A percentile compares a stretch with the other conserved stretches of the same genome.
phyloP scores from a whole-genome alignment of 1,284 basidiomycete species.

The Trichosporon coremiiforme region DNA sequence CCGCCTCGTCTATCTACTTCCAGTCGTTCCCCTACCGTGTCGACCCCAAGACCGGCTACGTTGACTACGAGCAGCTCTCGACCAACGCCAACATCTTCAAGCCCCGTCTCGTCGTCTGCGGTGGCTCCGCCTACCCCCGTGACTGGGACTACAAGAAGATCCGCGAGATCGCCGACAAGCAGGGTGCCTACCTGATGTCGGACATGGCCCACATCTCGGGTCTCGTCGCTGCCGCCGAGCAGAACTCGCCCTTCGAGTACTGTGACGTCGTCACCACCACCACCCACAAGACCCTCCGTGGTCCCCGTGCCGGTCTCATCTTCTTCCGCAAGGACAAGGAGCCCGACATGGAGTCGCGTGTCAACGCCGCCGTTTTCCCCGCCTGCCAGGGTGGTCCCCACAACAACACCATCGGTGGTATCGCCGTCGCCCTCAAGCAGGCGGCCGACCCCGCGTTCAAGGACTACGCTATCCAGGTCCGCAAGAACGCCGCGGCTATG shows the following conservation, averaged over 20 bases:
- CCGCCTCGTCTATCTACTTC: slow-evolving; percentile 99
- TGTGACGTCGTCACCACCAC: slow-evolving; percentile 98
- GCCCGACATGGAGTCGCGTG: slow-evolving; percentile 83
- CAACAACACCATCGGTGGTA: slow-evolving; percentile 97
- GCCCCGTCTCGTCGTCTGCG: slow-evolving; percentile 93
- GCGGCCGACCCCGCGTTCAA: slow-evolving; percentile 88
- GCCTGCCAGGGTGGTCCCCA: slow-evolving; percentile 99
- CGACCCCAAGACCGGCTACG: slow-evolving; percentile 77
- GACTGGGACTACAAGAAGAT: slow-evolving; percentile 94
- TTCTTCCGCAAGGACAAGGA: slow-evolving; percentile 97
- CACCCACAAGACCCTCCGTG: slow-evolving; percentile 98
- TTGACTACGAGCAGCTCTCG: slow-evolving; percentile 84
- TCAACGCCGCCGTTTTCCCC: slow-evolving; percentile 99
- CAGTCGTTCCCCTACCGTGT: slow-evolving; percentile 97
- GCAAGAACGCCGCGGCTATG: slow-evolving; percentile 79
- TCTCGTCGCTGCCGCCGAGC: slow-evolving; percentile 89
- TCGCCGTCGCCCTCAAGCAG: slow-evolving; percentile 95
- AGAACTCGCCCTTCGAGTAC: slow-evolving; percentile 91
- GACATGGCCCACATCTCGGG: slow-evolving; percentile 99
- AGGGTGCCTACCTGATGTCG: slow-evolving; percentile 89
- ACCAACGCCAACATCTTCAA: slow-evolving; percentile 95
- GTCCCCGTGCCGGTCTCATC: slow-evolving; percentile 95
- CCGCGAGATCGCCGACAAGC: slow-evolving; percentile 78
- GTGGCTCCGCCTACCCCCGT: slow-evolving; percentile 97
- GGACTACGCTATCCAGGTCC: slow-evolving; percentile 91